phyloP scores from a whole-genome alignment of 1,284 basidiomycete species.

The Melampsora larici-populina region DNA sequence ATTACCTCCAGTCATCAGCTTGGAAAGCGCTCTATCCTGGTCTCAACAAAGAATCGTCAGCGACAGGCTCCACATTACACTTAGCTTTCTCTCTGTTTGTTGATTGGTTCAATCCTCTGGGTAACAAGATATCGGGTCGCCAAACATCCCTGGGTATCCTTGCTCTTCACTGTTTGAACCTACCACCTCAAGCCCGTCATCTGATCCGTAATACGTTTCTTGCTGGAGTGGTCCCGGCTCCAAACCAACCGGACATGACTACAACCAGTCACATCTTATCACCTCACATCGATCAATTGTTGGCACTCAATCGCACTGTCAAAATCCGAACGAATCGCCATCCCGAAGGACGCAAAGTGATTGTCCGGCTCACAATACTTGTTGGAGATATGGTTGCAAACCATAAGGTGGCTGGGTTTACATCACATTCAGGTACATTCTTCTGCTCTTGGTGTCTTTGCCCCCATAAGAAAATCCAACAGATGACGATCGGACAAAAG shows the following conservation, averaged over 20 bases:
- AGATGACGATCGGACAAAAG: too few relatives aligned
- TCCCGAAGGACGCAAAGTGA: background rate
- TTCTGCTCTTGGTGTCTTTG: too few relatives aligned
- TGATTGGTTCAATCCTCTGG: constrained; percentile 10
- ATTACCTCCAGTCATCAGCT: background rate
- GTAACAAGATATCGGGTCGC: too few relatives aligned
- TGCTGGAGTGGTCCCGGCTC: too few relatives aligned
- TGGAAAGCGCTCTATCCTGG: background rate
- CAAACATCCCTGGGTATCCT: too few relatives aligned
- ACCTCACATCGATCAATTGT: background rate
- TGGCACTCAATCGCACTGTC: too few relatives aligned
- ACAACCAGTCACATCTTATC: background rate
- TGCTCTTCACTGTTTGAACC: constrained; percentile 2
- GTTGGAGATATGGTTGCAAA: background rate
- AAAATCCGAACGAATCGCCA: background rate
- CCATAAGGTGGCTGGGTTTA: too few relatives aligned
- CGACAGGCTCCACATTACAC: background rate
- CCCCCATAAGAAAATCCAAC: too few relatives aligned
- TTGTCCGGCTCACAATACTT: background rate
- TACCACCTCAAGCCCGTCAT: background rate
- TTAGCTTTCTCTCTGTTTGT: background rate
- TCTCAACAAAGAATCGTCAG: background rate
- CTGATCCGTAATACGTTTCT: background rate
- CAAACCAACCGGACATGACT: background rate
- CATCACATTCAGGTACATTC: too few relatives aligned